Evolutionary conservation across 2,329 filamentous ascomycete genomes (phyloP).

Genomic region (Cercospora nicotianae): DNA sequence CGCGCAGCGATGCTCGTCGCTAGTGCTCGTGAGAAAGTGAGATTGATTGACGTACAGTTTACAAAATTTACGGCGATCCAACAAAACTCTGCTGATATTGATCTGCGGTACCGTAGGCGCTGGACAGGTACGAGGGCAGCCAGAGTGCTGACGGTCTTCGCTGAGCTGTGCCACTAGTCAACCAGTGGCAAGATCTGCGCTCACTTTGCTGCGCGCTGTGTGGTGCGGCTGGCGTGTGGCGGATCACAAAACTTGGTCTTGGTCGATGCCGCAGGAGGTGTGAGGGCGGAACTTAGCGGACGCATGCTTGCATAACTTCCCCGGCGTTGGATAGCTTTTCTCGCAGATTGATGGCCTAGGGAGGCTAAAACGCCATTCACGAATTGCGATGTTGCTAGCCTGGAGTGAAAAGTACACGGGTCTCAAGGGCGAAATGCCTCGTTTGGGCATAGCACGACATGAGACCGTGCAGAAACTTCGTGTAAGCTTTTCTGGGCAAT

Average conservation of each 20-base stretch:
- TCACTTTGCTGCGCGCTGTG: not conserved
- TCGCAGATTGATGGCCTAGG: slow-evolving; percentile 13
- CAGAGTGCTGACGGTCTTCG: not conserved
- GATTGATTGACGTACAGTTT: not conserved
- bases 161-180: slow-evolving; percentile 1
- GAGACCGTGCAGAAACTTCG: slow-evolving; percentile 16
- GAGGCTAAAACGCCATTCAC: slow-evolving; percentile 7
- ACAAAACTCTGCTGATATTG: slow-evolving; percentile 2
- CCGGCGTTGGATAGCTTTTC: slow-evolving; percentile 16
- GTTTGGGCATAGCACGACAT: slow-evolving; percentile 12
- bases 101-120: slow-evolving; percentile 1
- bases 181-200: slow-evolving; percentile 4
- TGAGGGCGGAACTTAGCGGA: not conserved
- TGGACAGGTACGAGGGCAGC: not conserved
- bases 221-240: not conserved
- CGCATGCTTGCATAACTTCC: slow-evolving; percentile 14
- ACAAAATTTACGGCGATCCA: slow-evolving; percentile 2
- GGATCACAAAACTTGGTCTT: slow-evolving; percentile 5
- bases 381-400: slow-evolving; percentile 12
- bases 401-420: slow-evolving; percentile 10
- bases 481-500: slow-evolving; percentile 14
- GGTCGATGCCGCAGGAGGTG: slow-evolving; percentile 1
- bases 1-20: not conserved
- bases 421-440: slow-evolving; percentile 11
- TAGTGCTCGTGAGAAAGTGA: not conserved